Conservation (phyloP, 441 rosid species). For the Melastoma candidum region DNA sequence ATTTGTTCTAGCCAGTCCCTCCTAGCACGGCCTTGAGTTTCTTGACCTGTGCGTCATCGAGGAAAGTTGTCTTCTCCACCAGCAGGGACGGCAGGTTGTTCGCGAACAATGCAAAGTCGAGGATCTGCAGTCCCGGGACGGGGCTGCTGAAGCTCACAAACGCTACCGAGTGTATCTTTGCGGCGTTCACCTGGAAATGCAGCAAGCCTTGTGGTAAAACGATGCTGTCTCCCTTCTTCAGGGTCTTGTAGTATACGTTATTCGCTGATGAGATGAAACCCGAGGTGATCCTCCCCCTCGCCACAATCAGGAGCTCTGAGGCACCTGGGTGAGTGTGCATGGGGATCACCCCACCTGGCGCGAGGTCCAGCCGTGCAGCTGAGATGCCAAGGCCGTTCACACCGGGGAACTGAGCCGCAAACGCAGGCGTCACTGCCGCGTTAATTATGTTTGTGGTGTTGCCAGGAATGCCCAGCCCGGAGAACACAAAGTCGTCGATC, state of each 20-base stretch:
- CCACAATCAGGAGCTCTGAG: slow-evolving; percentile 46
- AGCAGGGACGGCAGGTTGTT: slow-evolving; percentile 43
- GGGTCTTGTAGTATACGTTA: slow-evolving; percentile 38
- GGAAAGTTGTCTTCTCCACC: slow-evolving; percentile 48
- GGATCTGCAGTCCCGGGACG: slow-evolving; percentile 61
- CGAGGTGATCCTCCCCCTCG: slow-evolving; percentile 45
- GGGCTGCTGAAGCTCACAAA: slow-evolving; percentile 53
- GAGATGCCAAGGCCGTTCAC: slow-evolving; percentile 71
- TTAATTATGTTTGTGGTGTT: slow-evolving; percentile 59
- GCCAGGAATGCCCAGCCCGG: slow-evolving; percentile 46
- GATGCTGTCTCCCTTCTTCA: slow-evolving; percentile 51
- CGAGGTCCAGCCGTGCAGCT: slow-evolving; percentile 62
- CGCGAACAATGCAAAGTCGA: slow-evolving; percentile 54
- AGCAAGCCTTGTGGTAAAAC: slow-evolving; percentile 62
- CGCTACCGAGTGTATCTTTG: slow-evolving; percentile 28
- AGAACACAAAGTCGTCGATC: slow-evolving; percentile 44
- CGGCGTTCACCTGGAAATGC: slow-evolving; percentile 61
- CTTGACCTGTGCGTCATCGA: slow-evolving; percentile 62
- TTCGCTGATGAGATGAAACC: slow-evolving; percentile 64
- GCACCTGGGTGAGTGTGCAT: slow-evolving; percentile 78
- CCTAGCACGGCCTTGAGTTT: slow-evolving; percentile 80
- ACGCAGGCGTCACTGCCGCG: slow-evolving; percentile 69
- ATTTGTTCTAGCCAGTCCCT: slow-evolving; percentile 39
- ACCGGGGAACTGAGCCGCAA: slow-evolving; percentile 43
- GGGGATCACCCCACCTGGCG: slow-evolving; percentile 57